Evolutionary conservation across 2,329 filamentous ascomycete genomes (phyloP).

Genomic region (Orbilia brochopaga): DNA sequence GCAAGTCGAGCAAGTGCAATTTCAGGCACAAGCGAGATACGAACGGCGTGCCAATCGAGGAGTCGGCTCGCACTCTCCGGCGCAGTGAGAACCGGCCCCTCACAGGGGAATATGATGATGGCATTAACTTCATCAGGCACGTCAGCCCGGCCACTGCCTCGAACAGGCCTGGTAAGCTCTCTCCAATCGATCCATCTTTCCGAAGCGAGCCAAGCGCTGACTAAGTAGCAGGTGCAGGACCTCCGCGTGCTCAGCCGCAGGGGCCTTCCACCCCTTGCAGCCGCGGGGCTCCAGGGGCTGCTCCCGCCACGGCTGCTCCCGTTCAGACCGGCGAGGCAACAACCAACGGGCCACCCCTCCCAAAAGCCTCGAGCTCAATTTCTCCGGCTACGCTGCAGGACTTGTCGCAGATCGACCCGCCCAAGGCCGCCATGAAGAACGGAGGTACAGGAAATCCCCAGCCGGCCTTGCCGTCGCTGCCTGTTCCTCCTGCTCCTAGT

Average conservation of each 20-base stretch:
- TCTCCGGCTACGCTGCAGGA: too few relatives aligned
- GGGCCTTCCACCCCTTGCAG: neutral
- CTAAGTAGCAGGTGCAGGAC: neutral
- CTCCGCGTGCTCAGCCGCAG: neutral
- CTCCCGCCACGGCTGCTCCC: too few relatives aligned
- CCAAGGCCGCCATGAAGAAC: too few relatives aligned
- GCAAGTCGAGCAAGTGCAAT: slow-evolving; percentile 6
- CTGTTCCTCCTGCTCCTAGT: neutral
- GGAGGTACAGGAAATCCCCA: too few relatives aligned
- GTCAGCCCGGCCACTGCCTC: neutral
- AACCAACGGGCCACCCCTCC: too few relatives aligned
- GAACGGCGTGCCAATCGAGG: neutral
- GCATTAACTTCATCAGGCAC: neutral
- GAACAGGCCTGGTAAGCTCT: too few relatives aligned
- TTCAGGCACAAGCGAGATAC: slow-evolving; percentile 13
- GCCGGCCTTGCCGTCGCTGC: too few relatives aligned
- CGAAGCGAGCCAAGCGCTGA: neutral
- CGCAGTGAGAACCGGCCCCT: neutral
- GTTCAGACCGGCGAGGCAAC: too few relatives aligned
- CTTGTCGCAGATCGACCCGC: too few relatives aligned
- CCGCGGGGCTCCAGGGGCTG: too few relatives aligned
- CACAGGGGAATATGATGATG: neutral
- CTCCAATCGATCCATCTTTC: neutral
- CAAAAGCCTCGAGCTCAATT: too few relatives aligned
- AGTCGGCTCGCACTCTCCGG: neutral